Evolutionary conservation across 495 filamentous ascomycete genomes (phyloP).

Genomic region (Margaritispora aquatica): DNA sequence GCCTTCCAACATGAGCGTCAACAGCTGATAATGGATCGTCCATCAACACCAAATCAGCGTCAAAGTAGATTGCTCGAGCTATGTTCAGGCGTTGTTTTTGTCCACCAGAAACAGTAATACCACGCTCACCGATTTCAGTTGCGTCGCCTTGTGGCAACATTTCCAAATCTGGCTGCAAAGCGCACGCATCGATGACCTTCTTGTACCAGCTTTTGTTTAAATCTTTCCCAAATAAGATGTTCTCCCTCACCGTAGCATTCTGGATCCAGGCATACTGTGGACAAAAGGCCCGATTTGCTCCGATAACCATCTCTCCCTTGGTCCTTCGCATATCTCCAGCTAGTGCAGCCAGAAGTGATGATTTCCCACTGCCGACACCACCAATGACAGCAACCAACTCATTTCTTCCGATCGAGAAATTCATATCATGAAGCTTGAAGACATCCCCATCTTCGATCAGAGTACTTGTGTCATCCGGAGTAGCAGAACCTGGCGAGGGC

Average conservation of each 20-base stretch:
- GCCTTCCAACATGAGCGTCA: constrained; percentile 82
- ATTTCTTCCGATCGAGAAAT: constrained; percentile 67
- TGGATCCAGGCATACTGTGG: constrained; percentile 98
- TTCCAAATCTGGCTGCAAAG: constrained; percentile 64
- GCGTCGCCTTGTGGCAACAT: constrained; percentile 68
- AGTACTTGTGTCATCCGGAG: constrained; percentile 44
- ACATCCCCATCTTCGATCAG: constrained; percentile 56
- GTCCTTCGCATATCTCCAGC: constrained; percentile 93
- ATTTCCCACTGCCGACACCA: constrained; percentile 86
- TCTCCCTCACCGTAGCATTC: constrained; percentile 77
- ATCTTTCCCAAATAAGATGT: constrained; percentile 86
- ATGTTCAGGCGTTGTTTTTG: constrained; percentile 84
- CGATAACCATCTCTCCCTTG: constrained; percentile 62
- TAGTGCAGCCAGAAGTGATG: constrained; percentile 79
- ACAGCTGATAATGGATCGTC: constrained; percentile 81
- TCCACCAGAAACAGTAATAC: constrained; percentile 76
- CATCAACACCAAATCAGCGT: constrained; percentile 76
- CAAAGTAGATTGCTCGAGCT: constrained; percentile 78
- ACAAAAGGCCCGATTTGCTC: constrained; percentile 79
- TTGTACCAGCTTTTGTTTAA: constrained; percentile 50
- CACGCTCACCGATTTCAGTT: constrained; percentile 74
- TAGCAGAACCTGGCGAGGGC: constrained; percentile 2
- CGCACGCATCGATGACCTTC: constrained; percentile 55
- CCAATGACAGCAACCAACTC: constrained; percentile 91
- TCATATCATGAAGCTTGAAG: constrained; percentile 72